Conservation (phyloP, 2,329 filamentous ascomycete species). For the Colletotrichum musae region DNA sequence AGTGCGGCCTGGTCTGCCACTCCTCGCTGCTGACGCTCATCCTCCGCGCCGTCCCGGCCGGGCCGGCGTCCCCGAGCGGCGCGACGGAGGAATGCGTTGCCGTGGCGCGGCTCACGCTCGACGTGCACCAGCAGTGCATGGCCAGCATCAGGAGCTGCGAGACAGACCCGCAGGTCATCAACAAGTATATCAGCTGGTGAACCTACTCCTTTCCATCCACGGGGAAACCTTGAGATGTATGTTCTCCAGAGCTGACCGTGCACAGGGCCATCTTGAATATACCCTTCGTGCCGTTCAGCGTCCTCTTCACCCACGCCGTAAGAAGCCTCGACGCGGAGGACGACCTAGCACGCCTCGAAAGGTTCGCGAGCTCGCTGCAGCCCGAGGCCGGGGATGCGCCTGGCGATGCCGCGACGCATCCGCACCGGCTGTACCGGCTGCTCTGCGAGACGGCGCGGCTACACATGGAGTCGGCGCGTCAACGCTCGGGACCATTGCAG, state of each 20-base stretch:
- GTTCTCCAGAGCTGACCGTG: no score
- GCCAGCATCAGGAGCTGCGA: conserved; percentile 44
- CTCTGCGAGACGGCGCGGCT: conserved; percentile 51
- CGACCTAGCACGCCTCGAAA: conserved; percentile 46
- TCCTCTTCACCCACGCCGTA: conserved; percentile 51
- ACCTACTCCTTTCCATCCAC: no score
- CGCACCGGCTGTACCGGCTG: conserved; percentile 51
- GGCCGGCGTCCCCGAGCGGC: conserved; percentile 26
- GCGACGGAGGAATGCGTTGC: conserved; percentile 49
- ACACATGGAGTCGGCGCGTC: conserved; percentile 42
- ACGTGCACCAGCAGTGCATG: conserved; percentile 53
- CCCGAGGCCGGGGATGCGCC: conserved; percentile 39
- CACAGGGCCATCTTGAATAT: conserved; percentile 54
- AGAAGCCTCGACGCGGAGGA: conserved; percentile 44
- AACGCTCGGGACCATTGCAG: no score
- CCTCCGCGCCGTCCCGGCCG: conserved; percentile 46
- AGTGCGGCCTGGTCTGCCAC: conserved; percentile 52
- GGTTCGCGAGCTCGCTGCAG: conserved; percentile 50
- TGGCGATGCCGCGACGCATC: conserved; percentile 46
- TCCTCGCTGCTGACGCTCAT: conserved; percentile 52
- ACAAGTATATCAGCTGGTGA: conserved; percentile 55
- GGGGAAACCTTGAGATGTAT: no score
- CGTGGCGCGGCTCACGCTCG: conserved; percentile 51
- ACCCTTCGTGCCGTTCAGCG: conserved; percentile 56
- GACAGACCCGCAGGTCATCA: conserved; percentile 47